Base-by-base conservation (phyloP, 495 filamentous ascomycete genomes). In the Amniculicola lignicola region DNA sequence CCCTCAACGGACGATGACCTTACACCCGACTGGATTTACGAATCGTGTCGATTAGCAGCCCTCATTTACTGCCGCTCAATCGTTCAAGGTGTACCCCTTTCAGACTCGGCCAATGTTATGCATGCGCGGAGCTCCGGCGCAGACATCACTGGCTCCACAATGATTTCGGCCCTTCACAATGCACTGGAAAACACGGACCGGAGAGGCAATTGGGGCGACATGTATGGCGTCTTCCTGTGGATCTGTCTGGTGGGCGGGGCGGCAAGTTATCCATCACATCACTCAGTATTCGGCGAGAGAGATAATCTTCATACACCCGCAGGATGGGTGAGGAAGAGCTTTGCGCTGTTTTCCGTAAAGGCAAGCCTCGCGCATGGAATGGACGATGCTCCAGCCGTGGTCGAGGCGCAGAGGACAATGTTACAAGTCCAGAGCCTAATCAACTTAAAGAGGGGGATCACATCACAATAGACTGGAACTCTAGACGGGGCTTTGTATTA, bases 1-100 rank as follows among this genome's bases (percentile, higher is more conserved):
- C 59, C 47, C 10, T 50, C 53, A 22, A 35, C 52, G 9, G 28
- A 48, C 9, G 40, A 42, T 11, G 45, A 46, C 9, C 4, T 42
- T 16, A 23, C 47, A 24, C 33, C 53, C 12, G 59, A 62, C 42
- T 62, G 53, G 52, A 21, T 62, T n/a, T 62, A 62, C 37, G 59
- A 62, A 44, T 25, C 52, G 12, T 57, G 53, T 24, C 59, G 59
- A 18, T 27, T 62, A 21, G 59, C 59, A 29, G 46, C 53, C 11
- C 35, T 62, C 12, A 62, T 62, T 18, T 62, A 62, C 25, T 62
- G 59, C 45, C 53, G 54, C 29, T 57, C 59, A 22, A 52, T 62
- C 19, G 53, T 62, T 18, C 59, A 62, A 16, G 47, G 59, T 2
- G 29, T 62, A 6, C 40, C 59, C 14, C 28, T 62, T 27, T 47